These are phyloP conservation scores for Fusarium veterinarium DNA, from an alignment of 2,329 filamentous ascomycete species.

Conservation along the genomic window DNA sequence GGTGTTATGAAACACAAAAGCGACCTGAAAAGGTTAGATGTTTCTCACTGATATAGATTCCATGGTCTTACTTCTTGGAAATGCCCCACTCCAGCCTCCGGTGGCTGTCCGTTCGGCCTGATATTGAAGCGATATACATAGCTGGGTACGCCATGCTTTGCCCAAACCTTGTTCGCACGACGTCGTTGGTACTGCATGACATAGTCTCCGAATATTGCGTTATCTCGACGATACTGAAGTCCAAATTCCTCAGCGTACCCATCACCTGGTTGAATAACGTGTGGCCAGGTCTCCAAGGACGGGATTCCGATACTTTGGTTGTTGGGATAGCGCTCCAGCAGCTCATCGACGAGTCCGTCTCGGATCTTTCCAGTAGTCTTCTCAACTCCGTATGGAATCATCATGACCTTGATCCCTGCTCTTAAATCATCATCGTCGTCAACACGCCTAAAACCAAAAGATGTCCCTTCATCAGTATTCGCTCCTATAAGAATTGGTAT, in stretches of 20 bases:
- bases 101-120: constrained; percentile 41
- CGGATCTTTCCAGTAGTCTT: constrained; percentile 36
- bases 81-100: constrained; percentile 46
- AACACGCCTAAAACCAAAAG: constrained; percentile 40
- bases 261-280: constrained; percentile 45
- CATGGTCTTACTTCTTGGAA: constrained; percentile 50
- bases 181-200: constrained; percentile 45
- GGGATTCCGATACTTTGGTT: constrained; percentile 51
- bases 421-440: constrained; percentile 47
- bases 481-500: constrained; percentile 52
- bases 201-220: constrained; percentile 46
- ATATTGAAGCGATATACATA: constrained; percentile 51
- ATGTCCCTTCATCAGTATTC: constrained; percentile 49
- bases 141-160: constrained; percentile 40
- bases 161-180: constrained; percentile 45
- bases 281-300: constrained; percentile 48
- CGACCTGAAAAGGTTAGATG: constrained; percentile 43
- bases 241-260: constrained; percentile 40
- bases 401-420: constrained; percentile 10
- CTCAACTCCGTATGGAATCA: constrained; percentile 15
- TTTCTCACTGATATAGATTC: accelerated
- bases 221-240: constrained; percentile 47
- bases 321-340: constrained; percentile 47
- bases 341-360: constrained; percentile 38
- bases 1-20: constrained; percentile 55